Evolutionary conservation across 2,329 filamentous ascomycete species (phyloP).

Genomic region (Fusarium annulatum): DNA sequence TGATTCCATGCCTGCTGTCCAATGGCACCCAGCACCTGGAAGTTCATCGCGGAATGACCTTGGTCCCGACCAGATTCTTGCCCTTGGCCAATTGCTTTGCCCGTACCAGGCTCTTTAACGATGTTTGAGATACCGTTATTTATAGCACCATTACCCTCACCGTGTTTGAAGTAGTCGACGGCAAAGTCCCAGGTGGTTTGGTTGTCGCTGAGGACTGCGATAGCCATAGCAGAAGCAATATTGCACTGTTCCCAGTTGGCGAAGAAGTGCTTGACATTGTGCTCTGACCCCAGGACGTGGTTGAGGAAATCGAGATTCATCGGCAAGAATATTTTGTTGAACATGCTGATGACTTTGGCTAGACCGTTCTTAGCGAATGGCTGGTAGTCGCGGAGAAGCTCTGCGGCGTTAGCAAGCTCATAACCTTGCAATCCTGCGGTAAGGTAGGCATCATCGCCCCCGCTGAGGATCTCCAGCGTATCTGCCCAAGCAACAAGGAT

Average conservation of each 20-base stretch:
- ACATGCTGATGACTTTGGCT: not conserved
- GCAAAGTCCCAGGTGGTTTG: constrained; percentile 10
- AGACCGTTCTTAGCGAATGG: not conserved
- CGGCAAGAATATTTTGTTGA: not conserved
- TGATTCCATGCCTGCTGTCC: constrained; percentile 32
- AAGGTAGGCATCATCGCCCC: constrained; percentile 40
- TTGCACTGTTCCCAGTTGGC: constrained; percentile 32
- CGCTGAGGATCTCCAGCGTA: not conserved
- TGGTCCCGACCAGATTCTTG: constrained; percentile 35
- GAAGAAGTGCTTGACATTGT: constrained; percentile 14
- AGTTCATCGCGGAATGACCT: constrained; percentile 19
- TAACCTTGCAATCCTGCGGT: constrained; percentile 58
- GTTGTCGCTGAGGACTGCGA: constrained; percentile 19
- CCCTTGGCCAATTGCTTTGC: constrained; percentile 9
- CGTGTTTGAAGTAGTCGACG: constrained; percentile 25
- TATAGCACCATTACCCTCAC: constrained; percentile 10
- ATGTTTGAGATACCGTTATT: constrained; percentile 16
- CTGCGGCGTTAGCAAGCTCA: constrained; percentile 59
- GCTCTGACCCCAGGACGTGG: not conserved
- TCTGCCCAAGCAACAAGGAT: constrained; percentile 1
- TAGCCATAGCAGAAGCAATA: constrained; percentile 23
- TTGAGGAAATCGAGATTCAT: constrained; percentile 10
- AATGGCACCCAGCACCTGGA: constrained; percentile 7
- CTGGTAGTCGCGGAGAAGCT: constrained; percentile 52
- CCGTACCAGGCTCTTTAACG: constrained; percentile 6